These are phyloP conservation scores for Debaryomyces maramus DNA, from an alignment of 805 yeast species.

Conservation along the genomic window DNA sequence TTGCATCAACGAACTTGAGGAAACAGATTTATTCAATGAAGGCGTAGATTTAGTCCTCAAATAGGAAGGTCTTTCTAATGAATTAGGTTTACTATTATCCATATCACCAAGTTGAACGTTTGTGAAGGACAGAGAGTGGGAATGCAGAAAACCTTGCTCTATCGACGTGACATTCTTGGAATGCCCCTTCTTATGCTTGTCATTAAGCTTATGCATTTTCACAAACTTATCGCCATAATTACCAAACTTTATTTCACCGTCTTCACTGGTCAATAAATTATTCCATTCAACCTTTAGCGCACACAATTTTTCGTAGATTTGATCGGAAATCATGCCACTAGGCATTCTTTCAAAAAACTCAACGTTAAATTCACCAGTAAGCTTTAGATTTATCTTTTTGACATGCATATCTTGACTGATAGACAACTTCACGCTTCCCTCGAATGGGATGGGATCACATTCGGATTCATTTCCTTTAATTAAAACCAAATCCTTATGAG, in stretches of 20 bases:
- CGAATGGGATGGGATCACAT: slow-evolving; percentile 41
- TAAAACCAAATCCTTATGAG: slow-evolving; percentile 41
- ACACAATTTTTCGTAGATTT: slow-evolving; percentile 38
- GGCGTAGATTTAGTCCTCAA: slow-evolving; percentile 35
- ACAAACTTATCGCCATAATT: slow-evolving; percentile 40
- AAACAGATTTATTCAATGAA: background rate
- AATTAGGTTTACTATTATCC: background rate
- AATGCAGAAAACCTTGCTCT: background rate
- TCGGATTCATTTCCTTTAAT: slow-evolving; percentile 47
- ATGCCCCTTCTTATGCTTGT: slow-evolving; percentile 6
- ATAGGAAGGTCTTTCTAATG: slow-evolving; percentile 24
- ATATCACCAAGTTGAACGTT: background rate
- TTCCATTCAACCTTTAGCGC: slow-evolving; percentile 49
- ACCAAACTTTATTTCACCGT: slow-evolving; percentile 41
- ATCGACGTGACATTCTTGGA: background rate
- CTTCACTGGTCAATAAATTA: slow-evolving; percentile 41
- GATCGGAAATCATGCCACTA: slow-evolving; percentile 28
- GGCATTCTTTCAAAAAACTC: slow-evolving; percentile 39
- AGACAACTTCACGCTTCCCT: slow-evolving; percentile 49
- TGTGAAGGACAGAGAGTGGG: background rate
- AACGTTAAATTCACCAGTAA: slow-evolving; percentile 45
- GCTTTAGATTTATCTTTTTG: slow-evolving; percentile 34
- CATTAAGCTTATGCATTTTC: slow-evolving; percentile 20
- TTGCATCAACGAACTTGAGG: slow-evolving; percentile 16
- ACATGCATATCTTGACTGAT: slow-evolving; percentile 44